Evolutionary conservation across 2,329 filamentous ascomycete genomes (phyloP).

Genomic region (Cladobotryum mycophilum): DNA sequence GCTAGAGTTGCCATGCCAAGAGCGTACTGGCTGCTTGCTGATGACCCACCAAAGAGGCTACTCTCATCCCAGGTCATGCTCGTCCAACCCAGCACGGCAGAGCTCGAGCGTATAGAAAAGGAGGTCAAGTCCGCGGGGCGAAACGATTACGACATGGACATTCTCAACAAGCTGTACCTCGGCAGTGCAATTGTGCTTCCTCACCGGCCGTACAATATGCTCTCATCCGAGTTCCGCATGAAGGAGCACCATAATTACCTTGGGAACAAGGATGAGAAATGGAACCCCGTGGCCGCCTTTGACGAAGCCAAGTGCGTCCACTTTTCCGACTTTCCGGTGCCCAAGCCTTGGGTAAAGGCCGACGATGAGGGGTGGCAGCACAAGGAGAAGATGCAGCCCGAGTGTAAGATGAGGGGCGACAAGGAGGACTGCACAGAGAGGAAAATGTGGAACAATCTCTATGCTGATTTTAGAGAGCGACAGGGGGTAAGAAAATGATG

Average conservation of each 20-base stretch:
- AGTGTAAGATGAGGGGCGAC: neutral
- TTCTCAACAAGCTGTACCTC: slow-evolving; percentile 57
- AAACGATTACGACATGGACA: slow-evolving; percentile 58
- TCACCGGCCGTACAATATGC: slow-evolving; percentile 54
- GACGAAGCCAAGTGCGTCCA: slow-evolving; percentile 33
- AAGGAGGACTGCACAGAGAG: slow-evolving; percentile 10
- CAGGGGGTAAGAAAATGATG: slow-evolving; percentile 6
- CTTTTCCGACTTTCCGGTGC: slow-evolving; percentile 16
- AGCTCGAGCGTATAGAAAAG: slow-evolving; percentile 36
- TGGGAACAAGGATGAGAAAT: slow-evolving; percentile 39
- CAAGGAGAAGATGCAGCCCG: neutral
- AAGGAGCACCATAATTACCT: slow-evolving; percentile 41
- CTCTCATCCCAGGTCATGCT: slow-evolving; percentile 56
- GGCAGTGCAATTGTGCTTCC: slow-evolving; percentile 55
- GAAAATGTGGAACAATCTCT: slow-evolving; percentile 13
- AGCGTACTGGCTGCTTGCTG: slow-evolving; percentile 61
- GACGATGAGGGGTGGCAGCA: slow-evolving; percentile 7
- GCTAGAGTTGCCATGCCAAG: slow-evolving; percentile 60
- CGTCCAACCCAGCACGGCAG: slow-evolving; percentile 48
- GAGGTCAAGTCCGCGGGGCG: slow-evolving; percentile 19
- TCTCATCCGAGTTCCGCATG: slow-evolving; percentile 56
- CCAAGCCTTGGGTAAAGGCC: slow-evolving; percentile 13
- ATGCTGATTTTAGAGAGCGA: slow-evolving; percentile 12
- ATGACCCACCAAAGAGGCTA: slow-evolving; percentile 31
- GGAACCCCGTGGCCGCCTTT: slow-evolving; percentile 48